Evolutionary conservation across 2,329 filamentous ascomycete species (phyloP).

Genomic region (Penicillium sp.): DNA sequence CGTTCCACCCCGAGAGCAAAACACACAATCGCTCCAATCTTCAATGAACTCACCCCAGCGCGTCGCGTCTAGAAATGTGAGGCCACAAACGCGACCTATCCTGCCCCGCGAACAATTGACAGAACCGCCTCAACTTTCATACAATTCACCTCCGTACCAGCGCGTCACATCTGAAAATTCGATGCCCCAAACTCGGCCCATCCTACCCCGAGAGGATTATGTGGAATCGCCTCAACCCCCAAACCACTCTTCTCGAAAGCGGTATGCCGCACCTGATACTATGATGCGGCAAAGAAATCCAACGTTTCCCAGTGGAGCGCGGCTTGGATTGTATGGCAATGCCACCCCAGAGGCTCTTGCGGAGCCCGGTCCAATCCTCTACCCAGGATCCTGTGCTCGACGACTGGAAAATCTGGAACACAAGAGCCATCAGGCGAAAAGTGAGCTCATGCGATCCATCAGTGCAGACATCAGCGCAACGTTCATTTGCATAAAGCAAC

Average conservation of each 20-base stretch:
- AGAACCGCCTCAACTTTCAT: background rate
- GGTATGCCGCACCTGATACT: no score
- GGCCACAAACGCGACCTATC: no score
- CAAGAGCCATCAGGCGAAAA: slow-evolving; percentile 22
- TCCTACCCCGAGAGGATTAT: no score
- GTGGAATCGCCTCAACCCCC: no score
- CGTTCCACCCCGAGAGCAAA: background rate
- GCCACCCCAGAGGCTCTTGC: background rate
- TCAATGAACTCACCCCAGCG: background rate
- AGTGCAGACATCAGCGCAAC: slow-evolving; percentile 32
- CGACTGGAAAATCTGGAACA: slow-evolving; percentile 25
- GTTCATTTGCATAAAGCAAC: slow-evolving; percentile 31
- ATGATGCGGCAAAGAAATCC: no score
- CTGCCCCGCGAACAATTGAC: background rate
- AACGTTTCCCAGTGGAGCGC: no score
- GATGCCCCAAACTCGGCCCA: no score
- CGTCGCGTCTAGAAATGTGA: background rate
- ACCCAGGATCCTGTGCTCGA: slow-evolving; percentile 18
- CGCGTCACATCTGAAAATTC: background rate
- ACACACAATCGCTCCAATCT: background rate
- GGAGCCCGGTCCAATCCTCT: background rate
- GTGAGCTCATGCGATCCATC: slow-evolving; percentile 26
- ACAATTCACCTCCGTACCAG: background rate
- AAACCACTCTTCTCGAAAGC: no score
- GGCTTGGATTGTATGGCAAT: no score